Base-by-base conservation (phyloP, 306 rosid genomes). In the Parietaria judaica region DNA sequence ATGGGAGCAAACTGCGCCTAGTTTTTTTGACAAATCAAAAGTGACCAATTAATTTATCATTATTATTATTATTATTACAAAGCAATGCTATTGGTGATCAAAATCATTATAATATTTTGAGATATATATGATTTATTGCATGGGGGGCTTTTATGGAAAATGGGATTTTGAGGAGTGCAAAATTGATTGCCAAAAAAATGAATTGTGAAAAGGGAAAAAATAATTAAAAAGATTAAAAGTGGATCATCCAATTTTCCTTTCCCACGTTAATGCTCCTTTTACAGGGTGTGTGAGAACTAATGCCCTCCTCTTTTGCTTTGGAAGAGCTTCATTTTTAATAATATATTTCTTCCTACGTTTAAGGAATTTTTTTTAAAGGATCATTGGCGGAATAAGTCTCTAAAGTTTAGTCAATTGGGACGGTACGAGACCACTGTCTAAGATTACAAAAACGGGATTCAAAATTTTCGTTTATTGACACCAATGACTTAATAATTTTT, bases 1-100 rank as follows among this genome's bases (percentile, higher is more conserved):
- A 81, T 76, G 86, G 78, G 97, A 85, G 96, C 71, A 83, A 91
- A 78, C 50, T 68, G 81, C 96, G 95, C 78, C 69, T 59, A 52
- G 70, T 49, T 74, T 78, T 66, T 63, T 60, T 70, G 85, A 80
- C 60, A 58, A 73, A 41, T 41, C 45, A 41, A 5, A 41, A 41
- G 45, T 41, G 45, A 5, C 7, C 45, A 5, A 5, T 41, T 41
- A 5, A 5, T 41, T 41, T 41, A 5, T 41, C 9, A 69, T 72
- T 66, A 47, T 56, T 48, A 54, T 75, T 72, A 59, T 41, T 41
- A 8, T 41, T 41, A 41, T 41, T 41, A 41, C 7, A 41, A 8
- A 41, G 45, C 45, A 70, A 64, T 44, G 13, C 11, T 51, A 51
- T 10, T 2, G 41, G 53, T 11, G 23, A 14, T 57, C 23, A n/a